phyloP scores from a whole-genome alignment of 2,329 filamentous ascomycete species.

The Exophiala dermatitidis region DNA sequence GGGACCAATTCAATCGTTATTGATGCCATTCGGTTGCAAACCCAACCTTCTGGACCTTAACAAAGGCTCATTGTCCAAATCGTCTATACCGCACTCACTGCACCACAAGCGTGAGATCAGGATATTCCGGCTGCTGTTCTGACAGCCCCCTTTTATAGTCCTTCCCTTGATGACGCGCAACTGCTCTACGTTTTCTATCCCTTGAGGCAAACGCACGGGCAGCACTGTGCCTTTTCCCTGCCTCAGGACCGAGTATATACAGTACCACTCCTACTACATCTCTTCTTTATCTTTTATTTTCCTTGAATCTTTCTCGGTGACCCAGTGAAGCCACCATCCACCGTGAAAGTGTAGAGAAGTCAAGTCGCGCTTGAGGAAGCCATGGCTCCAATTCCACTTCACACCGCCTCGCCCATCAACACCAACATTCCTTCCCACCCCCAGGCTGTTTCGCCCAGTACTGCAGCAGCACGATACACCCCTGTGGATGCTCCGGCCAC shows the following conservation, averaged over 20 bases:
- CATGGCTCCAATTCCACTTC: slow-evolving; percentile 21
- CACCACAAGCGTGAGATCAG: background rate
- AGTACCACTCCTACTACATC: background rate
- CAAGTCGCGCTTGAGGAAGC: background rate
- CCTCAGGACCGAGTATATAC: slow-evolving; percentile 8
- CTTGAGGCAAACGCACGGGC: slow-evolving; percentile 18
- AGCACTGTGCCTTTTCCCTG: background rate
- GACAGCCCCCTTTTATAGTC: background rate
- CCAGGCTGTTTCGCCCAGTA: slow-evolving; percentile 13
- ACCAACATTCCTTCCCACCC: slow-evolving; percentile 12
- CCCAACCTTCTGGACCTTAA: too few species aligned
- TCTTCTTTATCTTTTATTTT: background rate
- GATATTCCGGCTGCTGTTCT: background rate
- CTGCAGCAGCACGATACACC: slow-evolving; percentile 18
- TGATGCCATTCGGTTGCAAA: too few species aligned
- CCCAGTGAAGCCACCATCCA: background rate
- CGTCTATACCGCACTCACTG: background rate
- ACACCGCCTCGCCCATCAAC: slow-evolving; percentile 25
- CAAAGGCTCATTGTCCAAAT: too few species aligned
- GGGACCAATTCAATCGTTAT: too few species aligned
- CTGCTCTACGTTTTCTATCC: slow-evolving; percentile 4
- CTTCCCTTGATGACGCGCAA: background rate
- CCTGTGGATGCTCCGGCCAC: slow-evolving; percentile 3
- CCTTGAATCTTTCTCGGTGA: background rate
- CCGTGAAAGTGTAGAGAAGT: background rate